Evolutionary conservation across 2,329 filamentous ascomycete genomes (phyloP), one percentile per base, ranked within the genome.

Genomic region (Colletotrichum filicis): DNA sequence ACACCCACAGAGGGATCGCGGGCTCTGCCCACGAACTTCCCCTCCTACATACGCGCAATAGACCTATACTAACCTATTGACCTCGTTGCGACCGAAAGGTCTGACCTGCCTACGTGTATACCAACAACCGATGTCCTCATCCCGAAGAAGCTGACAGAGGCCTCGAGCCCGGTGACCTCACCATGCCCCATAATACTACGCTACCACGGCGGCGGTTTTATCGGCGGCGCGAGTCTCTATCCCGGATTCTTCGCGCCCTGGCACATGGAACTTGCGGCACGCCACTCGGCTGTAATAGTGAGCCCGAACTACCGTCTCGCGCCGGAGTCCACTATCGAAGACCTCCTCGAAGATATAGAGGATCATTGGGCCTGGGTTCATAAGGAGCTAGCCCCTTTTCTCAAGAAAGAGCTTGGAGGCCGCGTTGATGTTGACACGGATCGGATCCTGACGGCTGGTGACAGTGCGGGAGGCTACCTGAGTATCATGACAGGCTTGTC

Each of bases 341-440:
- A 80, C 24, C n/a, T 78, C 0, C 71, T 79, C 0, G 76, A 76
- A 3, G 79, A 80, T 56, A 26, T 80, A 2, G 76, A 79, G 24
- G 77, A 79, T 53, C 76, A 75, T 1, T 80, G 79, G 78, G 71
- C 75, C 22, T 80, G 79, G 78, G 66, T 75, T 0, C 77, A 72
- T 5, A 42, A 53, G 1, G 32, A 62, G 0, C 63, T 80, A 0
- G 56, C 68, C 0, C 71, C 76, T 1, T 72, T 80, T 42, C 74
- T 74, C 1, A n/a, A 66, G 2, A 30, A 71, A 0, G n/a, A 77
- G 1, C 63, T 78, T 1, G 59, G 49, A 2, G 77, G 76, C 9
- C 73, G 68, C 2, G 78, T 76, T 32, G 14, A 19, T 2, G 68
- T 65, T 30, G 64, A 74, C 28, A n/a, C 1, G 4, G n/a, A 14